Base-by-base conservation (phyloP, 2,329 filamentous ascomycete species). In the Mycosphaerella sp. region DNA sequence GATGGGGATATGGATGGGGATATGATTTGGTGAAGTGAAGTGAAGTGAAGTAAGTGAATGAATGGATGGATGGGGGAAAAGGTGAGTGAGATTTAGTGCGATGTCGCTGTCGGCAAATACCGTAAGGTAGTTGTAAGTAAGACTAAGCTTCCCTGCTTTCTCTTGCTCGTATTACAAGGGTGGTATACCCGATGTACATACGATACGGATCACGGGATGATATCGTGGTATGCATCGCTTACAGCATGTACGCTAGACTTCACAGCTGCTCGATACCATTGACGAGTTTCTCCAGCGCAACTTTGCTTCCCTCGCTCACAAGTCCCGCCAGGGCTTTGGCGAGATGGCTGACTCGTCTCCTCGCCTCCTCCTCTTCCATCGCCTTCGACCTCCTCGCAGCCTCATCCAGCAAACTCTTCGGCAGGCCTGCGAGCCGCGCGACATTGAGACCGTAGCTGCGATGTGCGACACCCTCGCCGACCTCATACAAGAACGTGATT, bases 401-500 rank as follows among this genome's bases (percentile, higher is more conserved):
- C 18, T 89, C 75, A 21, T 90, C 86, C 30, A 97, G 75, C 14
- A 97, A 80, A 50, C 80, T 75, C 52, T 79, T 78, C 0, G 91
- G 89, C 37, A 98, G 79, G 45, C 84, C 84, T 2, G 93, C 93
- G 47, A 98, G 71, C 41, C 87, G 77, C 12, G 93, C 93, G 17
- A 97, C 93, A 68, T 97, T 97, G 51, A 98, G 59, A 17, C 94
- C 93, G 67, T 98, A 98, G 14, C 87, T 94, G 4, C 93, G 80
- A 74, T 97, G 90, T 7, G 93, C 91, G 9, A 95, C 87, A 9
- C 93, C 93, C 58, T 93, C 87, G 1, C 81, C 86, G 1, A 96
- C 85, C 66, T 96, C 89, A 66, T 98, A 98, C 43, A 98, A 70
- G 64, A 98, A 98, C 0, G 93, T 96, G 39, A 98, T 85, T 41